These are phyloP conservation scores for Penicillium fuscoglaucum DNA, from an alignment of 2,329 filamentous ascomycete species.

Conservation along the genomic window DNA sequence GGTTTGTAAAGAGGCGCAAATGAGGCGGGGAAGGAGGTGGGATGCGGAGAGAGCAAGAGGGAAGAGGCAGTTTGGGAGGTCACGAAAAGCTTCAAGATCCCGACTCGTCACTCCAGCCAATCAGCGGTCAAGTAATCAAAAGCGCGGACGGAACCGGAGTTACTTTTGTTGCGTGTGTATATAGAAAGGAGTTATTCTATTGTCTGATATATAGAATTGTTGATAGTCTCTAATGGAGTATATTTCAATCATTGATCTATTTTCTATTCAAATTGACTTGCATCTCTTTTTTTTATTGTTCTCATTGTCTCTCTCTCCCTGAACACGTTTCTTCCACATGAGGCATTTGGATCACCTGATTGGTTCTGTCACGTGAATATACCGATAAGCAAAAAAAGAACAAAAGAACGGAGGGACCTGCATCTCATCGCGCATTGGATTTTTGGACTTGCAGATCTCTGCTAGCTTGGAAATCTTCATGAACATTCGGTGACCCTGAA, in stretches of 20 bases:
- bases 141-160: constrained; percentile 40
- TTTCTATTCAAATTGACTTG: too few relatives aligned
- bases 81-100: constrained; percentile 47
- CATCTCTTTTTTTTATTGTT: not conserved
- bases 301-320: not conserved
- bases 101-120: constrained; percentile 25
- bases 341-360: constrained; percentile 17
- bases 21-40: constrained; percentile 29
- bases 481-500: constrained; percentile 64
- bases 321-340: not conserved
- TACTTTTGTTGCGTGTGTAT: constrained; percentile 19
- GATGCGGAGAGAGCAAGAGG: constrained; percentile 27
- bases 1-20: constrained; percentile 36
- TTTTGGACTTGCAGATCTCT: constrained; percentile 7
- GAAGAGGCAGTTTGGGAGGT: constrained; percentile 33
- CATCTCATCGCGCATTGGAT: constrained; percentile 6
- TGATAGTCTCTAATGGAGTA: not conserved
- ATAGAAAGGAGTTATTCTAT: not conserved
- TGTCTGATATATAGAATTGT: not conserved
- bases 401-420: constrained; percentile 7
- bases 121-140: constrained; percentile 10
- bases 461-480: constrained; percentile 21
- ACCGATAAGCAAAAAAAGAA: constrained; percentile 32
- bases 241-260: not conserved
- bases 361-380: constrained; percentile 20